Percentiles rank a stretch among this genome's conserved stretches.
These are phyloP conservation scores for Crucibulum laeve DNA, from an alignment of 768 basidiomycete genomes.

Conservation along the genomic window DNA sequence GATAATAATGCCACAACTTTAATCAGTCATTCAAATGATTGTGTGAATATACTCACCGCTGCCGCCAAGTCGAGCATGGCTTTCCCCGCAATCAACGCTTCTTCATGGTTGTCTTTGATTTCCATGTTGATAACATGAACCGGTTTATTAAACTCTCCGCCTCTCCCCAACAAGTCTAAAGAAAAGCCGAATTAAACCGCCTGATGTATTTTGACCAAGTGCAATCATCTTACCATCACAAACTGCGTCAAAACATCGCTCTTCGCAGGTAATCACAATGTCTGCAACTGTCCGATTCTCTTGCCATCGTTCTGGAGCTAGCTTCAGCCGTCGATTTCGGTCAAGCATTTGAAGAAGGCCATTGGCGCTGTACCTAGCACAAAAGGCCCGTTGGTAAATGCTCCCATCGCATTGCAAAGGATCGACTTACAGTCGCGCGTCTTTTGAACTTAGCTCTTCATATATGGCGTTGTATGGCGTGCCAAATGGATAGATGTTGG, in stretches of 20 bases:
- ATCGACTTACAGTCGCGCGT: conserved; percentile 69
- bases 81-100: conserved; percentile 92
- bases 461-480: conserved; percentile 97
- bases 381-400: conserved; percentile 5
- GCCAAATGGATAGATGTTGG: conserved; percentile 95
- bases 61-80: conserved; percentile 90
- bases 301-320: conserved; percentile 96
- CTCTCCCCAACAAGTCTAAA: conserved; percentile 78
- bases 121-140: conserved; percentile 98
- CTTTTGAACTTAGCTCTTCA: conserved; percentile 82
- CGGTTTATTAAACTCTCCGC: conserved; percentile 89
- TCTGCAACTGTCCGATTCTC: conserved; percentile 88
- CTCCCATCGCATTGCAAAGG: neutral
- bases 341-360: conserved; percentile 96
- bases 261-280: conserved; percentile 97
- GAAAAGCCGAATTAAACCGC: neutral
- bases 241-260: conserved; percentile 96
- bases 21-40: conserved; percentile 8
- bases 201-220: neutral
- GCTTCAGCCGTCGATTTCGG: conserved; percentile 87
- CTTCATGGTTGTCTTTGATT: conserved; percentile 99
- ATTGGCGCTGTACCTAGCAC: conserved; percentile 81
- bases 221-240: conserved; percentile 74
- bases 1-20: conserved; percentile 6
- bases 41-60: conserved; percentile 55